phyloP scores from a whole-genome alignment of 1,284 basidiomycete genomes.

The Ustilago cynodontis region DNA sequence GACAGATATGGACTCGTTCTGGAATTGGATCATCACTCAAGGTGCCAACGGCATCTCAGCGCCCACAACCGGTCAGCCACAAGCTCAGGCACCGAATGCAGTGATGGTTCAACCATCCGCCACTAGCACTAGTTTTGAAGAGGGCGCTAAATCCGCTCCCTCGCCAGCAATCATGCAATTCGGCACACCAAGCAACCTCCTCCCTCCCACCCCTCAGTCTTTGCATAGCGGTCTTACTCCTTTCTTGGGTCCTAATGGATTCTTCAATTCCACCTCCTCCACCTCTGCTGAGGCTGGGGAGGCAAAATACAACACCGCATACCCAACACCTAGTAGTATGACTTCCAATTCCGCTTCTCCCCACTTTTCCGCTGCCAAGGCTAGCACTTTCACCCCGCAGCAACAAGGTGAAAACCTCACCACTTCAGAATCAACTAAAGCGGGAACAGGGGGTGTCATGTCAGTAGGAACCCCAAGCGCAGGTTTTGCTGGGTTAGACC shows the following conservation, averaged over 20 bases:
- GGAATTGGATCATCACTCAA: constrained; percentile 63
- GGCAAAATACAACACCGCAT: constrained; percentile 11
- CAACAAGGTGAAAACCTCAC: not conserved
- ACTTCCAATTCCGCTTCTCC: constrained; percentile 15
- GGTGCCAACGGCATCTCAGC: constrained; percentile 45
- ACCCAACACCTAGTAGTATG: constrained; percentile 34
- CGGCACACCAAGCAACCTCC: constrained; percentile 1
- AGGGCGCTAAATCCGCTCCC: not conserved
- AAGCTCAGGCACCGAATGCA: constrained; percentile 12
- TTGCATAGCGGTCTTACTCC: constrained; percentile 38
- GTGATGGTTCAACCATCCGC: constrained; percentile 20
- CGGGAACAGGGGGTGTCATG: not conserved
- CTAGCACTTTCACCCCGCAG: not conserved
- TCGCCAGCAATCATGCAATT: constrained; percentile 8
- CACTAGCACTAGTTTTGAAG: not conserved
- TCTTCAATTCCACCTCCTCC: constrained; percentile 24
- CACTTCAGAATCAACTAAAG: constrained; percentile 11
- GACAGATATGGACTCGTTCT: constrained; percentile 58
- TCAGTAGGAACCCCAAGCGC: constrained; percentile 55
- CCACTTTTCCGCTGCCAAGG: not conserved
- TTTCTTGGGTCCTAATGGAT: constrained; percentile 41
- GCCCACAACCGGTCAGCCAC: not conserved
- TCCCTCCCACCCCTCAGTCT: constrained; percentile 28
- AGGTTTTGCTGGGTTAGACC: constrained; percentile 47
- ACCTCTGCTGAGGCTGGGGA: not conserved